phyloP scores from a whole-genome alignment of 208 protist species.

The Herpetomonas samuelpessoai region DNA sequence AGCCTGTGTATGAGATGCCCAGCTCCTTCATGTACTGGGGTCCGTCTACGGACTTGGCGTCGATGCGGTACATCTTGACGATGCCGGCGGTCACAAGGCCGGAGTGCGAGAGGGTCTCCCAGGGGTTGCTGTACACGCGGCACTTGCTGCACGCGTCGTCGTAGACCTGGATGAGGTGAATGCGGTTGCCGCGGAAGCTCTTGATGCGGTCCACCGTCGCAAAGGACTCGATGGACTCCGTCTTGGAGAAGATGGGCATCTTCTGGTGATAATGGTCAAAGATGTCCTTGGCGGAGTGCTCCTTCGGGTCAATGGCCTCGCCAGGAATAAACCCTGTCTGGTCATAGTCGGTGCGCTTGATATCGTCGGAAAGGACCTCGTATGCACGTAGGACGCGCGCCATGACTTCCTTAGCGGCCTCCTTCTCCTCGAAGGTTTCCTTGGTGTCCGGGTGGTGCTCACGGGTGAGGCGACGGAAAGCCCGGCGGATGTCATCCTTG shows the following conservation, averaged over 20 bases:
- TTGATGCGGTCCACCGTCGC: conserved; percentile 41
- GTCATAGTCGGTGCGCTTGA: conserved; percentile 70
- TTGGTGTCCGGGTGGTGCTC: conserved; percentile 90
- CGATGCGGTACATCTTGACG: conserved; percentile 81
- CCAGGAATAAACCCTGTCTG: conserved; percentile 60
- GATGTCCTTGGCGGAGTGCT: conserved; percentile 52
- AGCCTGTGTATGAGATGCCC: conserved; percentile 22
- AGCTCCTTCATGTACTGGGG: conserved; percentile 35
- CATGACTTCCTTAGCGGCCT: conserved; percentile 81
- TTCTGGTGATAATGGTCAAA: conserved; percentile 73
- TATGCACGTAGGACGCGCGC: conserved; percentile 76
- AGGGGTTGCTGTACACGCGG: conserved; percentile 48
- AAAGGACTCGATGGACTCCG: conserved; percentile 39
- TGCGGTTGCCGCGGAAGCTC: conserved; percentile 55
- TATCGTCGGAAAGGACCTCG: conserved; percentile 71
- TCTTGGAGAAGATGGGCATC: conserved; percentile 79
- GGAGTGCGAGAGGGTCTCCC: conserved; percentile 71
- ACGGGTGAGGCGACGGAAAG: conserved; percentile 72
- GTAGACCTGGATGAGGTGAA: conserved; percentile 80
- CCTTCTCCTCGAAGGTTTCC: conserved; percentile 76
- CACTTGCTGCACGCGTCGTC: conserved; percentile 61
- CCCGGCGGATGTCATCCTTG: conserved; percentile 68
- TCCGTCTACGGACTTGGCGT: conserved; percentile 52
- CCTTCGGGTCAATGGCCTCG: conserved; percentile 42
- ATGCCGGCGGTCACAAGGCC: conserved; percentile 50